Conservation (phyloP, 805 yeast species). For the Saccharomyces jurei region DNA sequence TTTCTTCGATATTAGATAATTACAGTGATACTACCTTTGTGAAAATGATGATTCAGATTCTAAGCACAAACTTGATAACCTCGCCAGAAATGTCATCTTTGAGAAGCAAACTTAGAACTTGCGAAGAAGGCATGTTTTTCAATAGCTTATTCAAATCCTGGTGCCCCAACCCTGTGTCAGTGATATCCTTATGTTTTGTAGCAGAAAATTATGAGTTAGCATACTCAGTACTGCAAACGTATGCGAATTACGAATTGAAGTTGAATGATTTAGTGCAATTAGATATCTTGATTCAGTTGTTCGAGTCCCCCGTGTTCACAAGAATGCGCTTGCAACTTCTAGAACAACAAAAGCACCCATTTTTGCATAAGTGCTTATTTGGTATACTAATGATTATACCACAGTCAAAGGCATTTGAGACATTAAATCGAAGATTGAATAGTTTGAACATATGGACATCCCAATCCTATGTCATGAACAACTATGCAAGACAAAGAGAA, state of each 20-base stretch:
- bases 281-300: conserved; percentile 79
- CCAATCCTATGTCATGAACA: conserved; percentile 10
- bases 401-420: conserved; percentile 83
- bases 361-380: conserved; percentile 75
- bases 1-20: conserved; percentile 63
- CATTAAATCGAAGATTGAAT: conserved; percentile 64
- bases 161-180: conserved; percentile 88
- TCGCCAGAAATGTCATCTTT: conserved; percentile 71
- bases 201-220: conserved; percentile 87
- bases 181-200: conserved; percentile 72
- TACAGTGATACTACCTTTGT: conserved; percentile 62
- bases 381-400: conserved; percentile 92
- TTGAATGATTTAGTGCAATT: conserved; percentile 75
- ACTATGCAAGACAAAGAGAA: conserved; percentile 3
- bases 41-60: conserved; percentile 73
- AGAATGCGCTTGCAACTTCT: conserved; percentile 78
- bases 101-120: conserved; percentile 56
- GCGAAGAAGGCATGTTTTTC: conserved; percentile 70
- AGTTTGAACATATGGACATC: conserved; percentile 30
- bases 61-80: conserved; percentile 77
- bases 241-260: conserved; percentile 69
- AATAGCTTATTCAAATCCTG: conserved; percentile 75
- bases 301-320: conserved; percentile 90
- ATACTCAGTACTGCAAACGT: conserved; percentile 67
- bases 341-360: conserved; percentile 77